These are phyloP conservation scores for Albugo candida DNA, from an alignment of 352 stramenopile species.

Conservation along the genomic window DNA sequence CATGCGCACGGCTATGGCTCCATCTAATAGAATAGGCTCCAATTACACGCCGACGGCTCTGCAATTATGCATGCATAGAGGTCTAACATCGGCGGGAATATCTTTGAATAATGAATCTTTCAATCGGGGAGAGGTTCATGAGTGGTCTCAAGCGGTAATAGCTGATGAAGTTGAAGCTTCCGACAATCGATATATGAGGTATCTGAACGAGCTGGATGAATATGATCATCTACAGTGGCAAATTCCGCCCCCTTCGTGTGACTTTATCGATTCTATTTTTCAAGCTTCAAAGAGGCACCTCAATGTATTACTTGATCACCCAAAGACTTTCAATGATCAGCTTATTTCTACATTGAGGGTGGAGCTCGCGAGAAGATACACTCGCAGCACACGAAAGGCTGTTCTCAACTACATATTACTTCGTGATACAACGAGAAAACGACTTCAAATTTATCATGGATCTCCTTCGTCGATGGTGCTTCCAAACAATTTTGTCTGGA, in stretches of 20 bases:
- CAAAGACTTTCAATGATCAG: not conserved
- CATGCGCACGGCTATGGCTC: constrained; percentile 26
- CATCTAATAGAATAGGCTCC: constrained; percentile 51
- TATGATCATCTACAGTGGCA: not conserved
- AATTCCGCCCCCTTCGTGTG: no score
- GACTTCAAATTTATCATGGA: constrained; percentile 26
- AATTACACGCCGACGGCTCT: constrained; percentile 36
- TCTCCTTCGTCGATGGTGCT: constrained; percentile 21
- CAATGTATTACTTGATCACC: not conserved
- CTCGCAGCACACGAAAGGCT: constrained; percentile 45
- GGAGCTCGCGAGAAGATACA: constrained; percentile 12
- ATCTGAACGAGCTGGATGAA: not conserved
- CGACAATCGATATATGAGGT: not conserved
- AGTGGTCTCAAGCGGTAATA: not conserved
- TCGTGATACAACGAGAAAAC: constrained; percentile 15
- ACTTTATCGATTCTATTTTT: not conserved
- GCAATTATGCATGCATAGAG: constrained; percentile 23
- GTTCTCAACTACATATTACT: constrained; percentile 57
- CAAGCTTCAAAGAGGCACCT: not conserved
- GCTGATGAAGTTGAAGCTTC: not conserved
- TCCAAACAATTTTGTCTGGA: constrained; percentile 46
- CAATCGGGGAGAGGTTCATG: not conserved
- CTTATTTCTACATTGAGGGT: constrained; percentile 12
- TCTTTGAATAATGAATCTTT: not conserved
- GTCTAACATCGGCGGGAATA: not conserved